These are phyloP conservation scores for Didymellaceae sp. DNA, from an alignment of 2,329 filamentous ascomycete genomes.

Conservation along the genomic window DNA sequence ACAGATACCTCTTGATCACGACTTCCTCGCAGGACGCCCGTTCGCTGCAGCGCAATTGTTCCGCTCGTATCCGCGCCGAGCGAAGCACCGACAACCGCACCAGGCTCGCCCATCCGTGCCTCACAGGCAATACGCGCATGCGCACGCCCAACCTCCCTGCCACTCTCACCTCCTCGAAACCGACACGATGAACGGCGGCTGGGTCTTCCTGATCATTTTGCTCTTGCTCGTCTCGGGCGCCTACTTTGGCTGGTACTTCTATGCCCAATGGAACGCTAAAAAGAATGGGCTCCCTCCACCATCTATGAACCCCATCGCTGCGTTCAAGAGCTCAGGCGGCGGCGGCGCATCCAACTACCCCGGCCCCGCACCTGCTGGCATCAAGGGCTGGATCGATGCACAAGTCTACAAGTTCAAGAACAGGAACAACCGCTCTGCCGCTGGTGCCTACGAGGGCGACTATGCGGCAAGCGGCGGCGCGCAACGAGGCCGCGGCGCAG, in stretches of 20 bases:
- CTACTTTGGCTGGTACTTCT: slow-evolving; percentile 71
- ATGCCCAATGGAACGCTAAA: slow-evolving; percentile 74
- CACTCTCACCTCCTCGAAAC: slow-evolving; percentile 23
- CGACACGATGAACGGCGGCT: slow-evolving; percentile 46
- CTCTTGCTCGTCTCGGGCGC: slow-evolving; percentile 67
- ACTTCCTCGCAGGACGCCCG: not conserved
- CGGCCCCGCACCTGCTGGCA: slow-evolving; percentile 64
- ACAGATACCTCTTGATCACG: not conserved
- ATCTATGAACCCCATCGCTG: slow-evolving; percentile 72
- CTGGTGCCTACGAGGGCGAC: slow-evolving; percentile 77
- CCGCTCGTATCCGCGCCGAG: slow-evolving; percentile 15
- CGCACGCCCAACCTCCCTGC: slow-evolving; percentile 17
- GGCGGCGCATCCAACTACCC: slow-evolving; percentile 51
- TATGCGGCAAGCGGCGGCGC: slow-evolving; percentile 42
- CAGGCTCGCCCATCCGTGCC: slow-evolving; percentile 12
- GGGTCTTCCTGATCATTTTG: slow-evolving; percentile 75
- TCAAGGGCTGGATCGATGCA: slow-evolving; percentile 76
- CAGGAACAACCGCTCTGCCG: slow-evolving; percentile 69
- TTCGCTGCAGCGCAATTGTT: slow-evolving; percentile 7
- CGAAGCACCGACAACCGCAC: slow-evolving; percentile 10
- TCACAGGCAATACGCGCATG: slow-evolving; percentile 20
- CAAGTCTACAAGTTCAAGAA: slow-evolving; percentile 69
- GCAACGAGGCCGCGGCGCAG: slow-evolving; percentile 50
- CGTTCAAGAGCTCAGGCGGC: slow-evolving; percentile 63
- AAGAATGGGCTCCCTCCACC: slow-evolving; percentile 78